These are phyloP conservation scores for Tuber aestivum DNA, from an alignment of 495 filamentous ascomycete genomes.

Conservation along the genomic window DNA sequence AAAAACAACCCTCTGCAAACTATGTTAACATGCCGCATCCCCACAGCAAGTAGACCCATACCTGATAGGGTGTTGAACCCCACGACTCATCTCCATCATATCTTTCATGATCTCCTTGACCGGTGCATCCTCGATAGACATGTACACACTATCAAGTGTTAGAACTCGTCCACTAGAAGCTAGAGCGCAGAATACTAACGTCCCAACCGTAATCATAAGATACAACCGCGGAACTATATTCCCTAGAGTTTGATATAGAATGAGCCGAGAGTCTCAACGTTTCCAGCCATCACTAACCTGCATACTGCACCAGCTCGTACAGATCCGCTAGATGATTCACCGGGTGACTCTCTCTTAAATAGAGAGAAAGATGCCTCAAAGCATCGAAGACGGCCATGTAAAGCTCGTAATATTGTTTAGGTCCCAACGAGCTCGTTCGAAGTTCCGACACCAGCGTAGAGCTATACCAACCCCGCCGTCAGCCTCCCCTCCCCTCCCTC, in stretches of 20 bases:
- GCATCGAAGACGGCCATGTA: constrained; percentile 99
- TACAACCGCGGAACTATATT: constrained; percentile 96
- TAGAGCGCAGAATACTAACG: constrained; percentile 44
- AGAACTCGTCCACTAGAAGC: constrained; percentile 7
- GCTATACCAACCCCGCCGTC: constrained; percentile 48
- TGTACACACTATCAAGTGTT: constrained; percentile 60
- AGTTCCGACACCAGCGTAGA: constrained; percentile 96
- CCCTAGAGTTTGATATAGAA: constrained; percentile 18
- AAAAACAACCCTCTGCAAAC: constrained; percentile 69
- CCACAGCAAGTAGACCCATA: constrained; percentile 12
- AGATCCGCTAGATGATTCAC: constrained; percentile 96
- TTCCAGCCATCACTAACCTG: constrained; percentile 50
- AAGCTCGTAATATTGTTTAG: constrained; percentile 98
- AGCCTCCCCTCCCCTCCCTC: background rate
- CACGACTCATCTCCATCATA: constrained; percentile 99
- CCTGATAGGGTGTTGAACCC: constrained; percentile 88
- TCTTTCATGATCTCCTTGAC: constrained; percentile 99
- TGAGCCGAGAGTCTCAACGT: constrained; percentile 8
- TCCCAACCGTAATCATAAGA: constrained; percentile 97
- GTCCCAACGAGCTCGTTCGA: constrained; percentile 87
- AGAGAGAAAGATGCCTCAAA: constrained; percentile 89
- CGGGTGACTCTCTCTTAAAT: constrained; percentile 93
- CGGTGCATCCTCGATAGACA: constrained; percentile 95
- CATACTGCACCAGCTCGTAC: constrained; percentile 98
- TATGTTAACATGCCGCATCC: constrained; percentile 13